Evolutionary conservation across 2,329 filamentous ascomycete species (phyloP).

Genomic region (Cladosporium sp.): DNA sequence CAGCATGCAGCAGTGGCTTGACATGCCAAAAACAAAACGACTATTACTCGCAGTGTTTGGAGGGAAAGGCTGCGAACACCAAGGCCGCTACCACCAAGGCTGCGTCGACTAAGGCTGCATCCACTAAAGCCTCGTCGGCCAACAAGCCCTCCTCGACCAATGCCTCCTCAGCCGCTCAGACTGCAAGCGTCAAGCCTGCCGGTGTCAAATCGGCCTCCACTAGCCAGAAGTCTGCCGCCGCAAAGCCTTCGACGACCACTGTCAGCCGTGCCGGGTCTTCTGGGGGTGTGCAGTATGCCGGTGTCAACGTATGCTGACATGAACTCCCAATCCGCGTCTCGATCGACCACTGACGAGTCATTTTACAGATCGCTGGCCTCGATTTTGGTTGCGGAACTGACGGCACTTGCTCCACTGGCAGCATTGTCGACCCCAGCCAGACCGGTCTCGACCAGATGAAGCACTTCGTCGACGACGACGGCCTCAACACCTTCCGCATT

Average conservation of each 20-base stretch:
- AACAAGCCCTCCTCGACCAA: constrained; percentile 16
- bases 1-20: constrained; percentile 28
- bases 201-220: not conserved
- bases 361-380: constrained; percentile 25
- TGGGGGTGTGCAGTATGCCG: constrained; percentile 25
- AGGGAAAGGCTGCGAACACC: constrained; percentile 15
- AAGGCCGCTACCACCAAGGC: constrained; percentile 19
- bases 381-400: constrained; percentile 35
- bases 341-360: not conserved
- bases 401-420: constrained; percentile 34
- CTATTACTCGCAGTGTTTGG: constrained; percentile 32
- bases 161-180: constrained; percentile 16
- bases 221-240: not conserved
- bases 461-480: constrained; percentile 52
- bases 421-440: constrained; percentile 29
- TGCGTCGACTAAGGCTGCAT: constrained; percentile 17
- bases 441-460: constrained; percentile 44
- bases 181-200: not conserved
- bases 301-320: constrained; percentile 22
- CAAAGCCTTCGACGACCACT: not conserved
- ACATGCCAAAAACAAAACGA: constrained; percentile 23
- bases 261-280: constrained; percentile 16
- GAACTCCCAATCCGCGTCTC: not conserved
- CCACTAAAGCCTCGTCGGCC: constrained; percentile 4
- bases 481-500: constrained; percentile 55